Evolutionary conservation across 768 basidiomycete species (phyloP).

Genomic region (Pleurotus sapidus): DNA sequence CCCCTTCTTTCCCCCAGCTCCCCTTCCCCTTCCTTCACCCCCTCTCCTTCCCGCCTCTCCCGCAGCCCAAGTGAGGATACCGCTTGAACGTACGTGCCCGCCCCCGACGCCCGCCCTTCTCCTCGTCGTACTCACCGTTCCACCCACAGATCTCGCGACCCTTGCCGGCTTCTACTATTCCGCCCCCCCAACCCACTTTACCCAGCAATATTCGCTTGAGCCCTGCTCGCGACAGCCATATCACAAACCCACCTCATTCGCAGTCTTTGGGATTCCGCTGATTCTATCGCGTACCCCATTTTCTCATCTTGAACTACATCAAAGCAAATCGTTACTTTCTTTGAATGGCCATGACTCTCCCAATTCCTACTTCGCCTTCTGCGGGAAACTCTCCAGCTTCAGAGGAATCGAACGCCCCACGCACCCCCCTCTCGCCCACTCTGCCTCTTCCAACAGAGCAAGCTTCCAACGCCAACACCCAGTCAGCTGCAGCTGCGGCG

Average conservation of each 20-base stretch:
- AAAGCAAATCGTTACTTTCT: not conserved
- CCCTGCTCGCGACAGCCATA: conserved; percentile 53
- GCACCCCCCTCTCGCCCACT: conserved; percentile 43
- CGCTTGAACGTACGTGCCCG: conserved; percentile 39
- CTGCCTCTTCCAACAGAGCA: conserved; percentile 28
- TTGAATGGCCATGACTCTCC: conserved; percentile 34
- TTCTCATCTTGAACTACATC: not conserved
- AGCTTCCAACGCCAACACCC: conserved; percentile 14
- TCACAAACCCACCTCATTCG: not conserved
- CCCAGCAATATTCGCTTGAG: conserved; percentile 59
- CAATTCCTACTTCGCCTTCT: conserved; percentile 35
- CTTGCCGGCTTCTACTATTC: conserved; percentile 77
- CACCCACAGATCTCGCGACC: conserved; percentile 80
- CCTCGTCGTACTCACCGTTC: conserved; percentile 18
- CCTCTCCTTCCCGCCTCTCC: conserved; percentile 29
- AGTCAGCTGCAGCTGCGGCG: not conserved
- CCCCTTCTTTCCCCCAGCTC: not conserved
- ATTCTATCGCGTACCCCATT: conserved; percentile 12
- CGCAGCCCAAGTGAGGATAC: conserved; percentile 45
- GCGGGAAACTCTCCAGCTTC: conserved; percentile 37
- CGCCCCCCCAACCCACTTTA: conserved; percentile 34
- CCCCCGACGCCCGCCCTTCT: not conserved
- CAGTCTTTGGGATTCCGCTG: conserved; percentile 13
- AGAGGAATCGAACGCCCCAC: conserved; percentile 40
- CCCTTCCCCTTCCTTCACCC: not conserved